Evolutionary conservation across 306 rosid genomes (phyloP), one percentile per base, ranked within the genome.

Genomic region (Malus fusca): DNA sequence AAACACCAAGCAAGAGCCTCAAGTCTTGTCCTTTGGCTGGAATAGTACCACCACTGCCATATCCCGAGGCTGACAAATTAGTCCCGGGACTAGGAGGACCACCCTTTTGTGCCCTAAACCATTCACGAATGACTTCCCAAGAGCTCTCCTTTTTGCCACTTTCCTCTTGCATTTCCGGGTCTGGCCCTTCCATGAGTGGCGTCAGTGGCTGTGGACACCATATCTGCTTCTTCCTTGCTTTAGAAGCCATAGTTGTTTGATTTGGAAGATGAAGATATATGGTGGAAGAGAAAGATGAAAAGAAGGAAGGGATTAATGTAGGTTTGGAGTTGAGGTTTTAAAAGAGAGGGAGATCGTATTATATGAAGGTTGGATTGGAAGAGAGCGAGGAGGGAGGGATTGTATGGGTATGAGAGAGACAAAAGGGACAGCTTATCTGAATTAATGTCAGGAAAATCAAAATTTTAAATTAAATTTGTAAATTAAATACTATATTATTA

Each of bases 191-290:
- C 89, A 92, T 87, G 30, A 95, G 81, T 2, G 98, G 98, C 40
- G 98, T 89, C 80, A 95, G 70, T 58, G 90, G 97, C 65, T 95
- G 98, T 37, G 98, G 88, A 46, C 90, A 89, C 98, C 96, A 95
- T 59, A 82, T 86, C 64, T 87, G 91, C 76, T 89, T 87, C 85
- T 90, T 92, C 37, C 97, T 78, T 8, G 89, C 77, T 76, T 87
- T 94, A 0, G 98, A 93, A 69, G 87, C 88, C 98, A 89, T 89
- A 42, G 6, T 71, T 6, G 4, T 15, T 28, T 19, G 28, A 26
- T 67, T 5, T 17, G 30, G 30, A 64, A 33, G 37, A 52, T 35
- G 75, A 7, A n/a, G 55, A 22, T 21, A n/a, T 12, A 22, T 25
- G 33, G 26, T 25, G 2, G 55, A 48, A 48, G 55, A 48, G 55